phyloP scores from a whole-genome alignment of 2,329 filamentous ascomycete species.

The Graphiopsis chlorocephala region DNA sequence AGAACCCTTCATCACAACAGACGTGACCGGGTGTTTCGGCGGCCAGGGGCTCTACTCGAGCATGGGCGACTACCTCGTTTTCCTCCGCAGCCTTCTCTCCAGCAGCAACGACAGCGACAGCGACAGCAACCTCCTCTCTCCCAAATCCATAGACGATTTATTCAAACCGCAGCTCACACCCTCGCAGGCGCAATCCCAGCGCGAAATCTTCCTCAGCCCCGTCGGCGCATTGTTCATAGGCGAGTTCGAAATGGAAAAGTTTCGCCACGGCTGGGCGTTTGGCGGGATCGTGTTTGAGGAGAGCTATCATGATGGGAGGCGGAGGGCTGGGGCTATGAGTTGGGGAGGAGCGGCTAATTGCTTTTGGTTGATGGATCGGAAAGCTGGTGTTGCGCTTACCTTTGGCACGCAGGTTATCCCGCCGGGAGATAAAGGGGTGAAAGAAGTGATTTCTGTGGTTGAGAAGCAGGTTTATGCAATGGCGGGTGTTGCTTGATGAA shows the following conservation, averaged over 20 bases:
- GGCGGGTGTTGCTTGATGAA: constrained; percentile 15
- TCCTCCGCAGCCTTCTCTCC: constrained; percentile 47
- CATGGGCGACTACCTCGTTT: constrained; percentile 43
- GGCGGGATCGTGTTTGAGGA: constrained; percentile 44
- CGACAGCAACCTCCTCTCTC: constrained; percentile 47
- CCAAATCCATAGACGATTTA: constrained; percentile 43
- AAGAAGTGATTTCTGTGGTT: constrained; percentile 37
- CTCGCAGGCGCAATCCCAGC: constrained; percentile 26
- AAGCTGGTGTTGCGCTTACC: constrained; percentile 41
- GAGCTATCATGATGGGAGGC: constrained; percentile 34
- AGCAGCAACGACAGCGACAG: constrained; percentile 53
- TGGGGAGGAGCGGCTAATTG: constrained; percentile 50
- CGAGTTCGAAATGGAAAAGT: constrained; percentile 30
- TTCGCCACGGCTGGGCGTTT: constrained; percentile 39
- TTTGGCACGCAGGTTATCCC: constrained; percentile 46
- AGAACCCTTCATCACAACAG: constrained; percentile 24
- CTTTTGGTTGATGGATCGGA: constrained; percentile 44
- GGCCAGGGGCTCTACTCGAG: constrained; percentile 33
- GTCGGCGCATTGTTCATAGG: constrained; percentile 34
- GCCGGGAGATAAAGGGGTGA: constrained; percentile 38
- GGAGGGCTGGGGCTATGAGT: constrained; percentile 40
- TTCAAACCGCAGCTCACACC: constrained; percentile 48
- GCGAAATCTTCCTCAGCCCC: constrained; percentile 31
- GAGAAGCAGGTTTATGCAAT: constrained; percentile 42
- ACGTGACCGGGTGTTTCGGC: constrained; percentile 34